Conservation (phyloP, 352 stramenopile species). For the Detonula confervacea region DNA sequence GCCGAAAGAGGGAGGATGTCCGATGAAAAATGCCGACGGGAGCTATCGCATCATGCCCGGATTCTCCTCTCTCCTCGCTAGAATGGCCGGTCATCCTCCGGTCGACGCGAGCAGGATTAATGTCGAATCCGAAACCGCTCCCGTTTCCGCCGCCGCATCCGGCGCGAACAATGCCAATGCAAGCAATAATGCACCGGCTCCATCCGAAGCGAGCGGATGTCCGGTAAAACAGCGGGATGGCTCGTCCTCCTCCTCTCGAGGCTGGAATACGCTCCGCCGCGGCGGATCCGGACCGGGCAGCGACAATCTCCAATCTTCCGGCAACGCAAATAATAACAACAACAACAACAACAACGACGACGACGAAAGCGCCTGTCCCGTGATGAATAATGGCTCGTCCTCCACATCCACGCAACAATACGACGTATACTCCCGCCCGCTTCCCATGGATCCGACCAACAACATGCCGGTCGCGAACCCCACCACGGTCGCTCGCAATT, state of each 20-base stretch:
- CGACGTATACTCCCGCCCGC: conserved; percentile 96
- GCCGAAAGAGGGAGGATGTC: conserved; percentile 34
- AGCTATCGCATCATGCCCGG: conserved; percentile 48
- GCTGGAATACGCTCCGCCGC: conserved; percentile 15
- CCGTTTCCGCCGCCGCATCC: too few relatives aligned
- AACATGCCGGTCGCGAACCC: conserved; percentile 92
- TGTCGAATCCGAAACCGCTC: too few relatives aligned
- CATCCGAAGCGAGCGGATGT: conserved; percentile 21
- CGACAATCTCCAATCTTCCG: background rate
- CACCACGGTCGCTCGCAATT: conserved; percentile 88
- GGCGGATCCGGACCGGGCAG: background rate
- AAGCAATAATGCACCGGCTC: background rate
- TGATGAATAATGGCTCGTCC: conserved; percentile 12
- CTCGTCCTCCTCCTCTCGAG: background rate
- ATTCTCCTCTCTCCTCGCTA: conserved; percentile 43
- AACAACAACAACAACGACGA: too few relatives aligned
- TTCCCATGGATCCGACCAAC: conserved; percentile 95
- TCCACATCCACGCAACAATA: conserved; percentile 83
- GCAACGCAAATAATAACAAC: too few relatives aligned
- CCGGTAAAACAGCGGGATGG: conserved; percentile 58
- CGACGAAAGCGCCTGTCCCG: conserved; percentile 2
- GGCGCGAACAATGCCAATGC: background rate
- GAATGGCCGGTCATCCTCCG: conserved; percentile 19
- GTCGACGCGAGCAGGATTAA: conserved; percentile 6
- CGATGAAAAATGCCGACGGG: conserved; percentile 51